A percentile compares a stretch with the other conserved stretches of the same genome.
Conservation (phyloP, 495 filamentous ascomycete genomes). For the Aspergillus cavernicola region DNA sequence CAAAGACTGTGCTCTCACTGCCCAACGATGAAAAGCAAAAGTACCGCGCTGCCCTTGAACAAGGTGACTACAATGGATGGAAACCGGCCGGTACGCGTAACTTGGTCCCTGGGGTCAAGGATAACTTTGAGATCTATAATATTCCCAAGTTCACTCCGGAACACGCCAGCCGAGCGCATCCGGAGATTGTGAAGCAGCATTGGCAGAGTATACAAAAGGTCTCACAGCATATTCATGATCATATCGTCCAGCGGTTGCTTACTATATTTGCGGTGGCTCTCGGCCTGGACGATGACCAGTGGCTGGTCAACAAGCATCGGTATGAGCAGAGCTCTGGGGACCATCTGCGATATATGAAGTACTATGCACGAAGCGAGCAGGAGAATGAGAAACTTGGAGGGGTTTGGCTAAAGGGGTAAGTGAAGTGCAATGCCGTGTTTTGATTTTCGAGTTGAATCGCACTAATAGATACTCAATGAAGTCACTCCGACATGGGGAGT, state of each 20-base stretch:
- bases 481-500: slow-evolving; percentile 52
- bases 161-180: slow-evolving; percentile 38
- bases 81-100: slow-evolving; percentile 21
- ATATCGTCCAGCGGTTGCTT: slow-evolving; percentile 46
- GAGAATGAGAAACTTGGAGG: slow-evolving; percentile 40
- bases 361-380: slow-evolving; percentile 40
- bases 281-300: slow-evolving; percentile 47
- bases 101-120: slow-evolving; percentile 33
- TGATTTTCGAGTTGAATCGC: no score
- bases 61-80: slow-evolving; percentile 44
- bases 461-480: neutral
- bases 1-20: slow-evolving; percentile 44
- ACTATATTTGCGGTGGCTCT: slow-evolving; percentile 29
- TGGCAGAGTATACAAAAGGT: slow-evolving; percentile 38
- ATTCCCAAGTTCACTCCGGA: slow-evolving; percentile 49
- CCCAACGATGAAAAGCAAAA: slow-evolving; percentile 48
- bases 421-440: neutral
- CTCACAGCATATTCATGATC: slow-evolving; percentile 47
- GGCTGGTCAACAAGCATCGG: slow-evolving; percentile 45
- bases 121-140: slow-evolving; percentile 56
- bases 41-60: slow-evolving; percentile 41
- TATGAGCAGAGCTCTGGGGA: slow-evolving; percentile 44
- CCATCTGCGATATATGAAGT: slow-evolving; percentile 56
- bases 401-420: slow-evolving; percentile 35
- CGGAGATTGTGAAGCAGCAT: slow-evolving; percentile 29